phyloP scores from a whole-genome alignment of 2,329 filamentous ascomycete species.

The Aspergillus oerlinghausenensis region DNA sequence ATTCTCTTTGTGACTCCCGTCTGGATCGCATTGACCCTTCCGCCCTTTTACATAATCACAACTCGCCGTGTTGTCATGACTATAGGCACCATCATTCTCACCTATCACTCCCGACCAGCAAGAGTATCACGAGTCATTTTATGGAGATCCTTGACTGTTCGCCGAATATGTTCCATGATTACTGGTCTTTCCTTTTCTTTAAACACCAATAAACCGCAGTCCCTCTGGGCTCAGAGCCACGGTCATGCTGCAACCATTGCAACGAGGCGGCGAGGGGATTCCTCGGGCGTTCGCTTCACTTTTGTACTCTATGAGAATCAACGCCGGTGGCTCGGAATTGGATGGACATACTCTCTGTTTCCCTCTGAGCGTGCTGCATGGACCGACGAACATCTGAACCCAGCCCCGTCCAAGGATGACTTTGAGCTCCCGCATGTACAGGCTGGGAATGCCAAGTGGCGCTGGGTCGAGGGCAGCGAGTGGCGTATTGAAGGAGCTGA shows the following conservation, averaged over 20 bases:
- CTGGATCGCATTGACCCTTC: constrained; percentile 79
- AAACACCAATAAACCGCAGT: constrained; percentile 19
- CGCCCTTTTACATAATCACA: constrained; percentile 79
- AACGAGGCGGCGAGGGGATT: constrained; percentile 42
- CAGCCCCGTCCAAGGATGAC: constrained; percentile 68
- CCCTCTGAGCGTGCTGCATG: constrained; percentile 85
- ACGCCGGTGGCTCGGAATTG: constrained; percentile 86
- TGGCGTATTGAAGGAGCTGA: constrained; percentile 77
- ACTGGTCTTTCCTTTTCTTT: constrained; percentile 71
- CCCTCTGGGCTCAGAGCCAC: constrained; percentile 36
- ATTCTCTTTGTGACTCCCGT: constrained; percentile 83
- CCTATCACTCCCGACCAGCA: constrained; percentile 86
- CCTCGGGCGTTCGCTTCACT: constrained; percentile 86
- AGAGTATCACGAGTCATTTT: constrained; percentile 80
- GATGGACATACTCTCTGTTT: constrained; percentile 89
- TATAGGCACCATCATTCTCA: constrained; percentile 78
- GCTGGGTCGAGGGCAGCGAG: constrained; percentile 78
- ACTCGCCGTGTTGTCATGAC: constrained; percentile 78
- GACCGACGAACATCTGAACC: constrained; percentile 93
- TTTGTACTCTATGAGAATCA: constrained; percentile 98
- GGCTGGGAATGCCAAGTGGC: constrained; percentile 60
- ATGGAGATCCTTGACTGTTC: constrained; percentile 78
- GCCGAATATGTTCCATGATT: constrained; percentile 63
- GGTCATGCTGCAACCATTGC: constrained; percentile 46
- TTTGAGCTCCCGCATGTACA: constrained; percentile 66